Conservation (phyloP, 345 rosid species). For the Laguncularia racemosa region DNA sequence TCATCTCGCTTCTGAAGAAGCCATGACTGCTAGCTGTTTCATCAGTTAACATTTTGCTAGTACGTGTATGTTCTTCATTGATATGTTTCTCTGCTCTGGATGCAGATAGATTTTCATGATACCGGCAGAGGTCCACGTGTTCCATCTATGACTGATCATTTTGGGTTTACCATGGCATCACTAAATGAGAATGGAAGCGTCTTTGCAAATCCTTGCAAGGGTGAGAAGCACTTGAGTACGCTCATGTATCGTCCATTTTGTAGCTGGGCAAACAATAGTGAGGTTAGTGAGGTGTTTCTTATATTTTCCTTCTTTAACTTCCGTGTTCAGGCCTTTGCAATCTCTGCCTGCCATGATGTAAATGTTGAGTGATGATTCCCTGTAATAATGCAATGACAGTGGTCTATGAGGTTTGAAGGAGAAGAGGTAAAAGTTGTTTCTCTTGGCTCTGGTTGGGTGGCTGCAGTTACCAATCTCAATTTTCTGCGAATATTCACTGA, state of each 20-base stretch:
- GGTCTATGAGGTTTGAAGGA: constrained; percentile 97
- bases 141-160: constrained; percentile 91
- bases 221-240: constrained; percentile 88
- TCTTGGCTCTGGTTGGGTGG: constrained; percentile 82
- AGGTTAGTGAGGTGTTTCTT: constrained; percentile 34
- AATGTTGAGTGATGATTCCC: not conserved
- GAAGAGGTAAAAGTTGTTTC: constrained; percentile 95
- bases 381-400: constrained; percentile 39
- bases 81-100: constrained; percentile 7
- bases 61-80: not conserved
- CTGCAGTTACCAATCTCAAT: constrained; percentile 89
- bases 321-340: not conserved
- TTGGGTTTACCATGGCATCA: constrained; percentile 95
- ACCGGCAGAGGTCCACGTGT: constrained; percentile 89
- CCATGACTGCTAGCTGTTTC: too few relatives aligned
- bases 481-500: constrained; percentile 77
- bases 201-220: constrained; percentile 90
- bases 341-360: not conserved
- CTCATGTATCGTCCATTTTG: constrained; percentile 86
- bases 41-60: too few relatives aligned
- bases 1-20: not conserved
- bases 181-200: constrained; percentile 82
- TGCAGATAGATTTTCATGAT: constrained; percentile 94
- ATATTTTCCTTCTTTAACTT: constrained; percentile 8
- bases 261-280: constrained; percentile 90